A percentile compares a stretch with the other conserved stretches of the same genome.
phyloP scores from a whole-genome alignment of 148 eudicot species.

The Diospyros kaki region DNA sequence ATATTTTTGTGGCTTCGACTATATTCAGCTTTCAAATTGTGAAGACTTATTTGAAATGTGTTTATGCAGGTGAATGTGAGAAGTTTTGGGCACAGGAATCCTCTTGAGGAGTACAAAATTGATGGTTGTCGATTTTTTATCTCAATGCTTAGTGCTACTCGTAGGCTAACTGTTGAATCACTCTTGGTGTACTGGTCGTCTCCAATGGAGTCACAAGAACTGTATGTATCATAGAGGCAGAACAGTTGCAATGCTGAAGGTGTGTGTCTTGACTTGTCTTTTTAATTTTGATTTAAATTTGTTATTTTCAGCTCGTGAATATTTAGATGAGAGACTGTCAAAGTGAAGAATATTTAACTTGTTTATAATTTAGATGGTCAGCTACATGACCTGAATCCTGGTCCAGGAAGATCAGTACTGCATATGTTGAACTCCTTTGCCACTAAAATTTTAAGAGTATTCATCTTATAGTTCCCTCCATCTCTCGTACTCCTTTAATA shows the following conservation, averaged over 20 bases:
- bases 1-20: not conserved
- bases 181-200: constrained; percentile 84
- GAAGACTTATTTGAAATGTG: constrained; percentile 16
- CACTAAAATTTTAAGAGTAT: no score
- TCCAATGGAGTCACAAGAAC: constrained; percentile 68
- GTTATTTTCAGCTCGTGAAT: no score
- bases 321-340: no score
- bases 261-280: constrained; percentile 5
- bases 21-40: not conserved
- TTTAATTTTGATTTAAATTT: not conserved
- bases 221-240: constrained; percentile 31
- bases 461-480: no score
- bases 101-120: constrained; percentile 95
- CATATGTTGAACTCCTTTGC: no score
- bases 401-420: no score
- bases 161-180: constrained; percentile 87
- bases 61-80: constrained; percentile 83
- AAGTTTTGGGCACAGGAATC: constrained; percentile 96
- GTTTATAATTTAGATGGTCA: no score
- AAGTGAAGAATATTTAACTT: no score
- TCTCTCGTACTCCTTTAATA: not conserved
- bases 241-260: not conserved
- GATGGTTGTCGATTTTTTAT: constrained; percentile 98
- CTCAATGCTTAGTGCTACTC: constrained; percentile 91
- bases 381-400: no score